Evolutionary conservation across 371 early-diverging fungal genomes (phyloP).

Genomic region (Mucor plumbeus): DNA sequence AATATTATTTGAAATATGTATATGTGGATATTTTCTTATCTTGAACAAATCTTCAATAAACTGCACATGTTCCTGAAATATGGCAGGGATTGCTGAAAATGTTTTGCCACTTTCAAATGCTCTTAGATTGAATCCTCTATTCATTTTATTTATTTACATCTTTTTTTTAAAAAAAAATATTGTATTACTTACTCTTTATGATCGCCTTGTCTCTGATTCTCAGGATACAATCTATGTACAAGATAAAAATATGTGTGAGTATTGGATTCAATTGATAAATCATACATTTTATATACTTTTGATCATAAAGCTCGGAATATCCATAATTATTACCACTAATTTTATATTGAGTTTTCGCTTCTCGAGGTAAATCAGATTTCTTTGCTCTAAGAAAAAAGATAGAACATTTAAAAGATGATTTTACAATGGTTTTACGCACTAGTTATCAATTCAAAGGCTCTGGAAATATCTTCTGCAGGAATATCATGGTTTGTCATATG

Average conservation of each 20-base stretch:
- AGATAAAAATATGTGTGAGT: neutral
- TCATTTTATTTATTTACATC: neutral
- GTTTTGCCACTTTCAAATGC: constrained; percentile 52
- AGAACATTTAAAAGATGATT: neutral
- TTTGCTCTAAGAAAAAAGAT: constrained; percentile 34
- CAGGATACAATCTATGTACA: constrained; percentile 61
- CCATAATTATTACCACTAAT: constrained; percentile 50
- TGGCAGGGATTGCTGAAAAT: constrained; percentile 39
- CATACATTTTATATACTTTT: constrained; percentile 36
- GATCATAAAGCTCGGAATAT: constrained; percentile 44
- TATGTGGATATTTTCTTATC: constrained; percentile 24
- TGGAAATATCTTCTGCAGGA: constrained; percentile 47
- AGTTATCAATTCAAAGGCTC: constrained; percentile 57
- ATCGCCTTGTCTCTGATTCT: constrained; percentile 61
- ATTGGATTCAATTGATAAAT: neutral
- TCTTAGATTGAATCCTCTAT: constrained; percentile 65
- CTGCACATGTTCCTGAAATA: constrained; percentile 38
- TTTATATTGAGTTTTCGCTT: constrained; percentile 40
- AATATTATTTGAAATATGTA: no score
- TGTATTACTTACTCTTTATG: constrained; percentile 62
- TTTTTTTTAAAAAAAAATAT: neutral
- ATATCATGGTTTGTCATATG: constrained; percentile 66
- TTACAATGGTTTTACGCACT: neutral
- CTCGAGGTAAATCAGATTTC: constrained; percentile 46
- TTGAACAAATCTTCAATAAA: constrained; percentile 41